Evolutionary conservation across 2,329 filamentous ascomycete species (phyloP).

Genomic region (Aspergillus sp.): DNA sequence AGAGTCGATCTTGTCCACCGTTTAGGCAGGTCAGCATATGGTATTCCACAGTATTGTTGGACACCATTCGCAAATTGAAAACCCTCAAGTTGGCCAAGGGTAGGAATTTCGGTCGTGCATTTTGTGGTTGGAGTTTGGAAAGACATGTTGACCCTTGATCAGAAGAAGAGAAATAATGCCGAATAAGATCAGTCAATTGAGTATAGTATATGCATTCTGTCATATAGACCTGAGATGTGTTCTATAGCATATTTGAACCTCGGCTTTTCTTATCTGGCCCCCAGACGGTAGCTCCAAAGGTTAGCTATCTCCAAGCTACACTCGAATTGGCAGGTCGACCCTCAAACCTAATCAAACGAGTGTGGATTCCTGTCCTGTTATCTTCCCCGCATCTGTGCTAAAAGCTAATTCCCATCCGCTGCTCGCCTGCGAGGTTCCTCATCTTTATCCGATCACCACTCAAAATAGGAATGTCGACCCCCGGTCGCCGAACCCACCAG

Average conservation of each 20-base stretch:
- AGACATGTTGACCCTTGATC: slow-evolving; percentile 17
- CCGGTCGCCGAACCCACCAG: slow-evolving; percentile 24
- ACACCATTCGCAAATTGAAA: slow-evolving; percentile 25
- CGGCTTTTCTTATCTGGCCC: background rate
- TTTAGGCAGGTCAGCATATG: slow-evolving; percentile 26
- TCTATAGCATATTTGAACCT: background rate
- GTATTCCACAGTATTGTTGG: slow-evolving; percentile 30
- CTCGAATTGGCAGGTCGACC: slow-evolving; percentile 22
- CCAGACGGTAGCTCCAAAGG: background rate
- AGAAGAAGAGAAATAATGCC: background rate
- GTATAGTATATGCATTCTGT: background rate
- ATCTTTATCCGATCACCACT: background rate
- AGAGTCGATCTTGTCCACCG: slow-evolving; percentile 27
- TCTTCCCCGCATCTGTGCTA: background rate
- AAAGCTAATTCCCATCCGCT: background rate
- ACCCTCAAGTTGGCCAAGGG: slow-evolving; percentile 24
- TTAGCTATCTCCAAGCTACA: slow-evolving; percentile 1
- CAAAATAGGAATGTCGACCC: slow-evolving; percentile 32
- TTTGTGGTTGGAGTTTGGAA: slow-evolving; percentile 20
- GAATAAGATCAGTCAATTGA: background rate
- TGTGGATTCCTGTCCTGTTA: background rate
- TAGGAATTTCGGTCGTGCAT: slow-evolving; percentile 19
- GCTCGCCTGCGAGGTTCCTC: background rate
- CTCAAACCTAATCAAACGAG: background rate
- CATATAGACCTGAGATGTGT: background rate